Evolutionary conservation across 2,329 filamentous ascomycete genomes (phyloP).

Genomic region (Plectosphaerella cucumerina): DNA sequence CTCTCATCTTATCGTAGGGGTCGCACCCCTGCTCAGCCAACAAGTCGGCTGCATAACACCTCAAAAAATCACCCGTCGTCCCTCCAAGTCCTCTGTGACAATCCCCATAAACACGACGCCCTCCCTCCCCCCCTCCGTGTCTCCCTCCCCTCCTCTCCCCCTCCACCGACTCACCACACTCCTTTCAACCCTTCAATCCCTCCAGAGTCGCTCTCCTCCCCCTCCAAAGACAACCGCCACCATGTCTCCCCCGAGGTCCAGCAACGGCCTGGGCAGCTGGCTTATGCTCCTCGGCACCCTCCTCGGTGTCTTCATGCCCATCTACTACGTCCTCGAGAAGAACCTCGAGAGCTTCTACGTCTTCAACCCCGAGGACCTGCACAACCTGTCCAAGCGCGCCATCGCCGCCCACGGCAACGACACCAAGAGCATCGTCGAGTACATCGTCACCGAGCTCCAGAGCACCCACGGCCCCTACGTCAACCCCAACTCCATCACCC

Average conservation of each 20-base stretch:
- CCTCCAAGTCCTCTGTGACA: not conserved
- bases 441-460: slow-evolving; percentile 66
- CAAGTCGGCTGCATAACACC: no score
- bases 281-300: slow-evolving; percentile 48
- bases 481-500: slow-evolving; percentile 63
- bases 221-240: not conserved
- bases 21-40: no score
- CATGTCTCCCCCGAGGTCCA: slow-evolving; percentile 1
- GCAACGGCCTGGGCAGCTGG: slow-evolving; percentile 24
- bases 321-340: slow-evolving; percentile 53
- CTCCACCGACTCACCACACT: not conserved
- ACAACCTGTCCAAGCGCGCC: slow-evolving; percentile 62
- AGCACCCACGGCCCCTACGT: slow-evolving; percentile 50
- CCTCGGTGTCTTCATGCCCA: slow-evolving; percentile 48
- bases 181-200: not conserved
- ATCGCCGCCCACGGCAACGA: slow-evolving; percentile 70
- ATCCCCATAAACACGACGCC: not conserved
- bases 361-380: slow-evolving; percentile 65
- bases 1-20: no score
- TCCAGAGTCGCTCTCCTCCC: not conserved
- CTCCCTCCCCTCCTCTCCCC: not conserved
- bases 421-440: slow-evolving; percentile 63
- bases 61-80: not conserved
- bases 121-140: not conserved
- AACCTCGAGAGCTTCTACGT: slow-evolving; percentile 67